phyloP scores from a whole-genome alignment of 163 green algal species.

The Chlorella variabilis region DNA sequence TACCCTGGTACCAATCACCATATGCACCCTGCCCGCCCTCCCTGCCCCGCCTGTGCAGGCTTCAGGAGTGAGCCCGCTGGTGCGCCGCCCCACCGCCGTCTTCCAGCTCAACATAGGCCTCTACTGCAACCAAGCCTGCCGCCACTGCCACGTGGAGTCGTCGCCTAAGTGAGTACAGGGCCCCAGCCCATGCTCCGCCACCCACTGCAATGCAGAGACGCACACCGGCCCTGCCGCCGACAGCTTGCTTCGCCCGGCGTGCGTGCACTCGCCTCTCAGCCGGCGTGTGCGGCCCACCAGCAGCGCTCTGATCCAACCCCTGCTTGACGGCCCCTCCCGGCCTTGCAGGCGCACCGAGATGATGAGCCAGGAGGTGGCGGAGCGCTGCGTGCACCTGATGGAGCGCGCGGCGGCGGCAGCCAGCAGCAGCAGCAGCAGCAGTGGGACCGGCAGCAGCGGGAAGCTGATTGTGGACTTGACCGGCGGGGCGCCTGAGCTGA shows the following conservation, averaged over 20 bases:
- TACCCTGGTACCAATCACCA: too few relatives aligned
- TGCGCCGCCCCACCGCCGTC: constrained; percentile 66
- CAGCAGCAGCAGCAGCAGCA: neutral
- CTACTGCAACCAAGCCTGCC: constrained; percentile 98
- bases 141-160: constrained; percentile 96
- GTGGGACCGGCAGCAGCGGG: neutral
- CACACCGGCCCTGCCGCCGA: too few relatives aligned
- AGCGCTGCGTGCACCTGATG: constrained; percentile 78
- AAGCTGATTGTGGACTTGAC: constrained; percentile 93
- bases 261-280: too few relatives aligned
- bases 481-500: constrained; percentile 93
- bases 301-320: too few relatives aligned
- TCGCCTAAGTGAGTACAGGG: constrained; percentile 65
- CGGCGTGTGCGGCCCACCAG: too few relatives aligned
- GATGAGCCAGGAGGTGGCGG: constrained; percentile 80
- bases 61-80: constrained; percentile 59
- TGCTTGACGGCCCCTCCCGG: too few relatives aligned
- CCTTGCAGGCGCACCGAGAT: constrained; percentile 77
- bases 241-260: too few relatives aligned
- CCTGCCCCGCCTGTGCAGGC: neutral
- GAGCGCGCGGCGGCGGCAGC: neutral
- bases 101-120: constrained; percentile 98
- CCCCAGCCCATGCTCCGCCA: neutral
- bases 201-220: too few relatives aligned
- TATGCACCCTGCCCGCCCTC: neutral